Base-by-base conservation (phyloP, 345 rosid species). In the Camelina neglecta region DNA sequence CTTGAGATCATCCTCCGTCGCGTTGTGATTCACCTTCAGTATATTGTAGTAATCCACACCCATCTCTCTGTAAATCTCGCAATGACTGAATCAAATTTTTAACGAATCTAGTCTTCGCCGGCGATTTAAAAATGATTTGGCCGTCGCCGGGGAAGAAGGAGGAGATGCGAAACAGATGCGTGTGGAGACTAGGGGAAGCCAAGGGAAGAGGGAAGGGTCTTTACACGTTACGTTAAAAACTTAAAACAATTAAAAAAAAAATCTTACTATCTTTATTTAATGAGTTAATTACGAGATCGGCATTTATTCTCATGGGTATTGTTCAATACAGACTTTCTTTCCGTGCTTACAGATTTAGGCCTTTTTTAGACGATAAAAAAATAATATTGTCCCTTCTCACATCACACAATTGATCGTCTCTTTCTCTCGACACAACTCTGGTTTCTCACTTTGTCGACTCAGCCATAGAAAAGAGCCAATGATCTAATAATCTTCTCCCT, bases 21-120 rank as follows among this genome's bases (percentile, higher is more conserved):
- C 98, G 67, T 89, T 84, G 67, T 96, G 84, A 60, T 94, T 94
- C 69, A 94, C 96, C 77, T 92, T 92, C 6, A 94, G 87, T 53
- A 90, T 90, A 75, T 94, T 94, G 84, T 94, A 92, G 83, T 94
- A 94, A 85, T 94, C 98, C 5, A 86, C 84, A 11, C 98, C 97
- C 98, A 94, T 94, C 8, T 49, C 49, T 31, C 31, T 63, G 60
- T 35, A 12, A 39, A 9, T 35, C 9, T 35, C 59, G 8, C 42
- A 41, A n/a, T 44, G 58, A 44, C 4, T 20, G 35, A 36, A n/a
- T 2, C 7, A 36, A 4, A 29, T 29, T 2, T 1, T 23, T 56
- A n/a, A 48, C 21, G 58, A 66, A 59, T 67, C 45, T 49, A 35
- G 4, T 39, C 15, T 26, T 38, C 47, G 60, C 33, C 68, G 75